A percentile compares a stretch with the other conserved stretches of the same genome.
phyloP scores from a whole-genome alignment of 2,329 filamentous ascomycete genomes.

The Samsoniella hepiali region DNA sequence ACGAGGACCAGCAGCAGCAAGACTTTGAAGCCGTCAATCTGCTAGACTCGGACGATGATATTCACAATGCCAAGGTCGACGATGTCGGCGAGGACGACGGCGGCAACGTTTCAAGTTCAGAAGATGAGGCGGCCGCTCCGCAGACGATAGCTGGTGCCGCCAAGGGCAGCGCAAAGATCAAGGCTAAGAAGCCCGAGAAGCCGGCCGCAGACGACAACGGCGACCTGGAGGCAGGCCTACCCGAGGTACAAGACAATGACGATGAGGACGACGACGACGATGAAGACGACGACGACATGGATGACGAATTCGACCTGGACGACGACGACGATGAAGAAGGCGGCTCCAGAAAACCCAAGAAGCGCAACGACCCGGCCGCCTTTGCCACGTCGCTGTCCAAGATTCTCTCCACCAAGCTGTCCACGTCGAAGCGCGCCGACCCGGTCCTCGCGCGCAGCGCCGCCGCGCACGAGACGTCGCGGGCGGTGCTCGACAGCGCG shows the following conservation, averaged over 20 bases:
- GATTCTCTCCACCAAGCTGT: conserved; percentile 86
- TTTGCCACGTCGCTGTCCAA: conserved; percentile 93
- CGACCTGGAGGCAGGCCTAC: conserved; percentile 28
- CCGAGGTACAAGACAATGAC: conserved; percentile 28
- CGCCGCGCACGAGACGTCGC: conserved; percentile 67
- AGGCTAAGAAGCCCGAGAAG: conserved; percentile 27
- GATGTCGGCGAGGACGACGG: conserved; percentile 42
- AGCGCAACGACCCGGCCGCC: conserved; percentile 86
- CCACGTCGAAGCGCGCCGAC: conserved; percentile 75
- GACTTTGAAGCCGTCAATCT: conserved; percentile 52
- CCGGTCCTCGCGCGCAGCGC: conserved; percentile 86
- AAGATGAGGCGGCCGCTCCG: conserved; percentile 32
- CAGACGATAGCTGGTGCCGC: conserved; percentile 28
- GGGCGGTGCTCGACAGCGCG: conserved; percentile 68
- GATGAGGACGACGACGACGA: conserved; percentile 28
- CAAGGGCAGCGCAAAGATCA: conserved; percentile 30
- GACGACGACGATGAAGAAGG: conserved; percentile 36
- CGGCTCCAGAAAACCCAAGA: conserved; percentile 51
- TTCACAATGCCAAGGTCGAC: conserved; percentile 51
- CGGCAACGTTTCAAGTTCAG: conserved; percentile 35
- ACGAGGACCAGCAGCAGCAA: conserved; percentile 34
- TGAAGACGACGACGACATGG: conserved; percentile 39
- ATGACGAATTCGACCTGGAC: conserved; percentile 34
- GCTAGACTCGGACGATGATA: conserved; percentile 56
- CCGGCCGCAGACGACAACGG: conserved; percentile 35